Conservation (phyloP, 257 asterid species). For the Misopates orontium region DNA sequence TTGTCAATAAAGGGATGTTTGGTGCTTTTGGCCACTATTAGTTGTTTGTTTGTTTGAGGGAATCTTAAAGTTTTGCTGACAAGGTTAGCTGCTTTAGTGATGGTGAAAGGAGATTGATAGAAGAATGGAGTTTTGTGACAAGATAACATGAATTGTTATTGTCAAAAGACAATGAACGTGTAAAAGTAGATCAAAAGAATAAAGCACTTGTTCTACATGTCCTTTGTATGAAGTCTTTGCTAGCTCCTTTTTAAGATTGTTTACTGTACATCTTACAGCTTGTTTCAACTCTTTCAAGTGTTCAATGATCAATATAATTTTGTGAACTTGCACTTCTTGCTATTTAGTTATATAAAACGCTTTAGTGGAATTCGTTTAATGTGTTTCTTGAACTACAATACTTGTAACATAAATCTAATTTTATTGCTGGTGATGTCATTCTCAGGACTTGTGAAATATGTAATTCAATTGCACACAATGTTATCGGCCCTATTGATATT, state of each 20-base stretch:
- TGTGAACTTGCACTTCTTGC: too few species aligned
- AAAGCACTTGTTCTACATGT: conserved; percentile 34
- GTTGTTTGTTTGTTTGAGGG: too few species aligned
- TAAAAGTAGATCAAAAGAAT: conserved; percentile 40
- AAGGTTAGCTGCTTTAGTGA: conserved; percentile 31
- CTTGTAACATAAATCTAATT: too few species aligned
- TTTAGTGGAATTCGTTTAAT: too few species aligned
- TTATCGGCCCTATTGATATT: conserved; percentile 42
- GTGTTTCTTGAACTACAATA: too few species aligned
- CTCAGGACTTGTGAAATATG: conserved; percentile 75
- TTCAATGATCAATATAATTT: too few species aligned
- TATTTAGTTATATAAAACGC: too few species aligned
- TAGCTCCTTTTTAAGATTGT: conserved; percentile 42
- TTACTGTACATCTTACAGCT: neutral
- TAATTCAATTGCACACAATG: conserved; percentile 55
- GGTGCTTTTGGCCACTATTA: too few species aligned
- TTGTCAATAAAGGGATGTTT: too few species aligned
- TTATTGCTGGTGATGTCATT: neutral
- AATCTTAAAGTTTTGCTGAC: conserved; percentile 26
- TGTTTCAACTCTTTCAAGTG: too few species aligned
- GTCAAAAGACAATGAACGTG: conserved; percentile 28
- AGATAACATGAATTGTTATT: conserved; percentile 32
- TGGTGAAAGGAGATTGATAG: conserved; percentile 34
- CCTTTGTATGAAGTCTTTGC: conserved; percentile 30
- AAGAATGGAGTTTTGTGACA: conserved; percentile 39